Evolutionary conservation across 2,329 filamentous ascomycete species (phyloP), one percentile per base, ranked within the genome.

Genomic region (Esteya vermicola): DNA sequence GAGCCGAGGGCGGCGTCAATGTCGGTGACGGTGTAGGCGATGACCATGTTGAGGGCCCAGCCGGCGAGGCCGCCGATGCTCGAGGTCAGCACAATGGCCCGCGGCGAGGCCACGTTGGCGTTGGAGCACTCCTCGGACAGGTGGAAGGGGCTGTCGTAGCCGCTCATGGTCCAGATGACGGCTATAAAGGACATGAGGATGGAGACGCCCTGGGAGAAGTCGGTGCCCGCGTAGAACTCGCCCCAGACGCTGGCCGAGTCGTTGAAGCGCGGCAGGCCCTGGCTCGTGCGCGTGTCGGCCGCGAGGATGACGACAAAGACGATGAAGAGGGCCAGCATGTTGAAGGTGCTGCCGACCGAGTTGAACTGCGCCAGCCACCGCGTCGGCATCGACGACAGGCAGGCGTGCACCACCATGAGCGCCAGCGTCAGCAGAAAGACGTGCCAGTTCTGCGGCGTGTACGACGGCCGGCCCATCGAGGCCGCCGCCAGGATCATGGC

Each of bases 71-170:
- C 79, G 6, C 81, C 81, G 3, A 78, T 63, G 2, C 61, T 70
- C 1, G 75, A 75, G 0, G 81, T 85, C 52, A 84, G 62, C 28
- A 83, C 72, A 39, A 85, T 85, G 8, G 80, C 80, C 12, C 80
- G 71, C 0, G 80, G 80, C 9, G 77, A 72, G 23, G 81, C 79
- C 34, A 84, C 59, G 48, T 72, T 75, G 22, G 81, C 80, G 48
- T 85, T 85, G 44, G 74, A 77, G 56, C 80, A 85, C 56, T 85
- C 80, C 52, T 85, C 80, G 4, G 75, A 70, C n/a, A 85, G 57
- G 57, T 85, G 80, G 54, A 84, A 84, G 0, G 78, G 73, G 0
- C 68, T 68, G 54, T 82, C 78, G 52, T 81, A 81, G 31, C 77
- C 75, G 6, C 65, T 65, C 68, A 77, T 78, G 6, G 75, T 80